phyloP scores from a whole-genome alignment of 805 yeast genomes.

The Lachancea lanzarotensis region DNA sequence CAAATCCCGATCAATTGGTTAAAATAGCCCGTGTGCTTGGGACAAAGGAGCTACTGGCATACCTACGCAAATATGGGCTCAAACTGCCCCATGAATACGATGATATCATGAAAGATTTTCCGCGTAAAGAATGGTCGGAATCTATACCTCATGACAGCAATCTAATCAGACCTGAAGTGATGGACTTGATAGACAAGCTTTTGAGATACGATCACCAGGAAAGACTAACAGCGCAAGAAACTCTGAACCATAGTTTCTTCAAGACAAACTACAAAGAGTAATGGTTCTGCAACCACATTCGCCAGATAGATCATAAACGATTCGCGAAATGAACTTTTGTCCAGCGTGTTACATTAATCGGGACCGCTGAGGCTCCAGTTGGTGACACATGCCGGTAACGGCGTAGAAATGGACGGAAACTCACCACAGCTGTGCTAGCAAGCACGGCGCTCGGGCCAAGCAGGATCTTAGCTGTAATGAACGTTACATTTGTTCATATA shows the following conservation, averaged over 20 bases:
- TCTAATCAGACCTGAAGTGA: slow-evolving; percentile 46
- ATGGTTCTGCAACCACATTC: not conserved
- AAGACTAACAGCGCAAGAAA: slow-evolving; percentile 82
- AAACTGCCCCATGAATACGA: slow-evolving; percentile 73
- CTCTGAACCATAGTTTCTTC: slow-evolving; percentile 72
- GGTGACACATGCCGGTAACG: too few species aligned
- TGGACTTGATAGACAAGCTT: slow-evolving; percentile 67
- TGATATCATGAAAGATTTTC: slow-evolving; percentile 58
- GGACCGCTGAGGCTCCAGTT: not conserved
- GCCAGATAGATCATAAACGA: not conserved
- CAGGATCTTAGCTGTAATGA: slow-evolving; percentile 2
- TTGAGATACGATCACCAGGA: slow-evolving; percentile 82
- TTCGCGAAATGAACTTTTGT: not conserved
- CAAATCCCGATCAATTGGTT: slow-evolving; percentile 86
- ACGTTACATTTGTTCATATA: not conserved
- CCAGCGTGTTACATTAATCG: not conserved
- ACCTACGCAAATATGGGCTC: slow-evolving; percentile 63
- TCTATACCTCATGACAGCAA: slow-evolving; percentile 52
- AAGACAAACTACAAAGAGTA: slow-evolving; percentile 24
- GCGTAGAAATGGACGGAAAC: too few species aligned
- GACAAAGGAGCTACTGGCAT: slow-evolving; percentile 63
- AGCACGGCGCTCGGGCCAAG: not conserved
- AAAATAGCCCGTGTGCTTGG: slow-evolving; percentile 86
- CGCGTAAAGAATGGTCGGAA: slow-evolving; percentile 60
- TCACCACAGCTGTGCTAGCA: not conserved